Conservation (phyloP, 805 yeast species). For the Yarrowia hollandica region DNA sequence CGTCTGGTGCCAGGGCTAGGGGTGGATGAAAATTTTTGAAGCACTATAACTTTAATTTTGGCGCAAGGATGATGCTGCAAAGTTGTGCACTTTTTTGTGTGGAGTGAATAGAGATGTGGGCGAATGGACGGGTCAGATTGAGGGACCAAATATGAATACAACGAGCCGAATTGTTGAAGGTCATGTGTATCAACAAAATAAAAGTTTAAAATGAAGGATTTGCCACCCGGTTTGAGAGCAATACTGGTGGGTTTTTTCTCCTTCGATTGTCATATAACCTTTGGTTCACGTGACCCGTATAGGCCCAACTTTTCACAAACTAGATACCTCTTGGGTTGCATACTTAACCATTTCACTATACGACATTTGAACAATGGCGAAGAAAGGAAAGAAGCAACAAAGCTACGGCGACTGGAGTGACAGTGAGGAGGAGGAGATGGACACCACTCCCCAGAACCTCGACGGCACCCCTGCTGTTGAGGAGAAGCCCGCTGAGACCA, state of each 20-base stretch:
- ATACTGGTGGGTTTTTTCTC: too few species aligned
- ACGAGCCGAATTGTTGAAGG: too few species aligned
- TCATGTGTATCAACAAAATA: too few species aligned
- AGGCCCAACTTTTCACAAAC: neutral
- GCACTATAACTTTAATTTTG: neutral
- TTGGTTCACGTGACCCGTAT: constrained; percentile 5
- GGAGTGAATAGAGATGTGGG: too few species aligned
- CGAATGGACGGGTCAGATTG: too few species aligned
- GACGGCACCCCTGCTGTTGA: constrained; percentile 3
- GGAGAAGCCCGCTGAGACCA: neutral
- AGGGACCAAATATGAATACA: too few species aligned
- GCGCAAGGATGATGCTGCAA: constrained; percentile 4
- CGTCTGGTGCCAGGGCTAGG: neutral
- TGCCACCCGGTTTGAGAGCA: too few species aligned
- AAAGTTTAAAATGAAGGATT: too few species aligned
- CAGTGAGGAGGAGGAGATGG: constrained; percentile 22
- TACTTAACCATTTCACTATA: neutral
- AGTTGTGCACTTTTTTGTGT: too few species aligned
- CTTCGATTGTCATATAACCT: too few species aligned
- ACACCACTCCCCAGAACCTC: constrained; percentile 12
- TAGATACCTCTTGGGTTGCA: neutral
- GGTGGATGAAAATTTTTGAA: neutral
- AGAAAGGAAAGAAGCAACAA: constrained; percentile 28
- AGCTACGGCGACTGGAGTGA: constrained; percentile 28
- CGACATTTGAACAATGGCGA: constrained; percentile 20